Conservation (phyloP, 2,329 filamentous ascomycete species). For the Elsinoe australis region DNA sequence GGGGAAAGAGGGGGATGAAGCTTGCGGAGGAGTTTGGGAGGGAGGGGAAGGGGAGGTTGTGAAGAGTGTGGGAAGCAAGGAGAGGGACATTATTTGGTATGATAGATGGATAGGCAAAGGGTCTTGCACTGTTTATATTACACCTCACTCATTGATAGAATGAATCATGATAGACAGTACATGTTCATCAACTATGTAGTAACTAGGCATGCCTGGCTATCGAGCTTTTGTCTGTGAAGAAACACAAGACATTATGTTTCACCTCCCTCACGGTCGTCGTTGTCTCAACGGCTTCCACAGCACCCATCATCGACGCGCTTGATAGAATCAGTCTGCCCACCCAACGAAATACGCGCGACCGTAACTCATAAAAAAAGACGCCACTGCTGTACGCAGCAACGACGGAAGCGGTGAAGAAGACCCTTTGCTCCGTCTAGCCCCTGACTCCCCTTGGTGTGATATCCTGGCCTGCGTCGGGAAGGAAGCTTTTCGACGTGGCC, state of each 20-base stretch:
- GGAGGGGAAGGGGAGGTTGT: slow-evolving; percentile 15
- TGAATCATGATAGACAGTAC: background rate
- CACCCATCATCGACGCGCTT: background rate
- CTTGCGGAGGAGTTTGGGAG: slow-evolving; percentile 32
- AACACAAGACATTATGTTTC: slow-evolving; percentile 11
- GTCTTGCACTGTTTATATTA: too few species aligned
- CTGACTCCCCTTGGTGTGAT: background rate
- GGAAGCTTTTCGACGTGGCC: slow-evolving; percentile 12
- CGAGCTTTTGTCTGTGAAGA: background rate
- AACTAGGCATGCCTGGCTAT: background rate
- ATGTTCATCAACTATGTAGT: background rate
- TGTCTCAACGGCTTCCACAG: background rate
- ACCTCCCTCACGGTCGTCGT: background rate
- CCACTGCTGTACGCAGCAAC: slow-evolving; percentile 6
- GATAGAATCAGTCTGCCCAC: slow-evolving; percentile 4
- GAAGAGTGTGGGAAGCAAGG: background rate
- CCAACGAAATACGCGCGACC: background rate
- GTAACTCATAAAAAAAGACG: slow-evolving; percentile 12
- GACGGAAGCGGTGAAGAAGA: slow-evolving; percentile 1
- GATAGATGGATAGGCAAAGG: too few species aligned
- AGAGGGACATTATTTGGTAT: too few species aligned
- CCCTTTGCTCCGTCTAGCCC: slow-evolving; percentile 14
- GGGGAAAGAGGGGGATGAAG: slow-evolving; percentile 32
- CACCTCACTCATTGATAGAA: too few species aligned
- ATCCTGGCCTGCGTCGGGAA: slow-evolving; percentile 14